Conservation (phyloP, 2,329 filamentous ascomycete species). For the Polytolypa hystricis region DNA sequence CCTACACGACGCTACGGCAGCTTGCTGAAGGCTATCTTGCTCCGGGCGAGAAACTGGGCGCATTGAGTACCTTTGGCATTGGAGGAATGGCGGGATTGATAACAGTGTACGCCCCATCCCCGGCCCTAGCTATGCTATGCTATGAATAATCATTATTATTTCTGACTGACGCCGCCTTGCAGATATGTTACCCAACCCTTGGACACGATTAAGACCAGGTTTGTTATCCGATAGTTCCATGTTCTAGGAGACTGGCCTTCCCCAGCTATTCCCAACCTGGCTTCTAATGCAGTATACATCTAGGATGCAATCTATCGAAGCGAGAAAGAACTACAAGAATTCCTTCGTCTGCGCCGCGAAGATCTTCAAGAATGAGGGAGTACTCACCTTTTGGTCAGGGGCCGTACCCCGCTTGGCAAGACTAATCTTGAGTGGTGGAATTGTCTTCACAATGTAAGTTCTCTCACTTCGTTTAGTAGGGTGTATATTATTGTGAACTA, state of each 20-base stretch:
- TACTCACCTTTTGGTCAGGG: slow-evolving; percentile 89
- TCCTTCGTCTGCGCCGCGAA: slow-evolving; percentile 69
- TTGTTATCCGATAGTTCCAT: too few species aligned
- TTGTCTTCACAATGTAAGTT: slow-evolving; percentile 83
- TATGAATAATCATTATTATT: too few species aligned
- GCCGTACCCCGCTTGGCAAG: slow-evolving; percentile 75
- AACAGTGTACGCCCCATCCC: slow-evolving; percentile 58
- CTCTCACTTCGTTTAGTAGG: background rate
- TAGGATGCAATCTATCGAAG: slow-evolving; percentile 92
- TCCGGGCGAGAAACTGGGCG: slow-evolving; percentile 87
- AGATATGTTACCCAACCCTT: slow-evolving; percentile 54
- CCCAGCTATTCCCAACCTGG: too few species aligned
- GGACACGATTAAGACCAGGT: slow-evolving; percentile 86
- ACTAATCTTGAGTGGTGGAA: slow-evolving; percentile 82
- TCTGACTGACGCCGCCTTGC: background rate
- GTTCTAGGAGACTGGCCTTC: too few species aligned
- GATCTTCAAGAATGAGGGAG: slow-evolving; percentile 80
- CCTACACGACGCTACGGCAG: slow-evolving; percentile 84
- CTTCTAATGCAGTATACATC: background rate
- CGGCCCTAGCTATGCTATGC: background rate
- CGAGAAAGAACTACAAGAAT: slow-evolving; percentile 70
- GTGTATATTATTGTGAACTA: slow-evolving; percentile 6
- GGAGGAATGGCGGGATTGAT: slow-evolving; percentile 82
- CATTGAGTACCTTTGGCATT: slow-evolving; percentile 77
- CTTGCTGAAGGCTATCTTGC: slow-evolving; percentile 83